Conservation (phyloP, 257 asterid species). For the Capsicum pubescens region DNA sequence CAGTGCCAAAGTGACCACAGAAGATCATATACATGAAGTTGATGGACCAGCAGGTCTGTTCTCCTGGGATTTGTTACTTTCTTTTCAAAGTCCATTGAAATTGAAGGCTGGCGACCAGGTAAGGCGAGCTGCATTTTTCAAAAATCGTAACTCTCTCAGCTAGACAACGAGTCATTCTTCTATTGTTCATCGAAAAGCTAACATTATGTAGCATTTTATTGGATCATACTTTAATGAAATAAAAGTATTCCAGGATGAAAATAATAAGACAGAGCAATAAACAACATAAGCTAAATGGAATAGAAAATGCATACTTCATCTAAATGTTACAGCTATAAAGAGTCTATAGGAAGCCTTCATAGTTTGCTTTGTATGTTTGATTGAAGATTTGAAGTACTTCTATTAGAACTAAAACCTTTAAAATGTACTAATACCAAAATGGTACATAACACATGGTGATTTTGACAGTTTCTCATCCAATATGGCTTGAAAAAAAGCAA, state of each 20-base stretch:
- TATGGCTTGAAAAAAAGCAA: slow-evolving; percentile 88
- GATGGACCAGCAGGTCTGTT: slow-evolving; percentile 91
- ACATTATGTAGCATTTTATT: background rate
- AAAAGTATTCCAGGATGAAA: no score
- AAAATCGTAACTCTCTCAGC: background rate
- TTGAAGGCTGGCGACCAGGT: slow-evolving; percentile 97
- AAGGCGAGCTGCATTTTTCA: slow-evolving; percentile 26
- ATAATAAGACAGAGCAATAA: no score
- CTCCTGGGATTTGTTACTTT: slow-evolving; percentile 86
- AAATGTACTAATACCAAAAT: background rate
- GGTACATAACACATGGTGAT: slow-evolving; percentile 22
- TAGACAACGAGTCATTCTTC: slow-evolving; percentile 2
- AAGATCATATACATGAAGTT: slow-evolving; percentile 91
- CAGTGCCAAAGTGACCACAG: slow-evolving; percentile 72
- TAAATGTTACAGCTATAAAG: background rate
- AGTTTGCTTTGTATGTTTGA: background rate
- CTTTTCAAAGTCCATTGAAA: slow-evolving; percentile 73
- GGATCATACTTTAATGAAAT: no score
- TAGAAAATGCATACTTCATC: background rate
- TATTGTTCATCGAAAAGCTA: background rate
- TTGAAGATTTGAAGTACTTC: slow-evolving; percentile 10
- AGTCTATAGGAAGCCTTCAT: background rate
- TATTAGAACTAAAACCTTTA: slow-evolving; percentile 3
- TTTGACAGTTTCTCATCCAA: slow-evolving; percentile 76
- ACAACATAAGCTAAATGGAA: background rate